Percentiles rank a stretch among this genome's conserved stretches.
Conservation (phyloP, 202 grass and related monocot species). For the Schoenoplectus triqueter region DNA sequence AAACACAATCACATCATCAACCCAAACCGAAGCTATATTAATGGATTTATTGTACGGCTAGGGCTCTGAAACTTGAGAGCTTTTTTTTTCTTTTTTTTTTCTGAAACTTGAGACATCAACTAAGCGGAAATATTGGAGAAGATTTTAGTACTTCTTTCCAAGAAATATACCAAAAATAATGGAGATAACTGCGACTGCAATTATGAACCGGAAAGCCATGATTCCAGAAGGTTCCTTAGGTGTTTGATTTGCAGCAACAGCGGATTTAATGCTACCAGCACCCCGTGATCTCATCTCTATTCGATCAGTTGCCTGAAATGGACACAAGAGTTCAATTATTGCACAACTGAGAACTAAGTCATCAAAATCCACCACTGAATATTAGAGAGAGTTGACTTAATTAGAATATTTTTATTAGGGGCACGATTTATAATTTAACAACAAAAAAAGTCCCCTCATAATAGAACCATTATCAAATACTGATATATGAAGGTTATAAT, state of each 20-base stretch:
- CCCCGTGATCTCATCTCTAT: slow-evolving; percentile 58
- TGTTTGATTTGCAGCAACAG: slow-evolving; percentile 37
- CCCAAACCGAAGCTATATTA: not conserved
- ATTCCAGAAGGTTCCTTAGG: slow-evolving; percentile 69
- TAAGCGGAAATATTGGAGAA: slow-evolving; percentile 32
- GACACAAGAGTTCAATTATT: slow-evolving; percentile 27
- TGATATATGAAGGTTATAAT: no score
- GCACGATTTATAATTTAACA: no score
- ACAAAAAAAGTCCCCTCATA: no score
- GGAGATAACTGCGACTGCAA: slow-evolving; percentile 79
- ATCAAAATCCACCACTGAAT: no score
- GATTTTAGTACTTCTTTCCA: slow-evolving; percentile 77
- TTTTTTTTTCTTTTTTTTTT: not conserved
- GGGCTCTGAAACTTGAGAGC: slow-evolving; percentile 1
- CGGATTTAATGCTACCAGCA: slow-evolving; percentile 42
- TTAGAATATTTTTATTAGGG: no score
- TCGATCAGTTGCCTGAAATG: slow-evolving; percentile 57
- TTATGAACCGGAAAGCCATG: slow-evolving; percentile 92
- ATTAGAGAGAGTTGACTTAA: no score
- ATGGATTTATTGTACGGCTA: slow-evolving; percentile 27
- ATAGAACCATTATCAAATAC: no score
- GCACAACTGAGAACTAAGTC: not conserved
- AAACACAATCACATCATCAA: not conserved
- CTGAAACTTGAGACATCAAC: slow-evolving; percentile 18
- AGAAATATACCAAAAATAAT: slow-evolving; percentile 81